phyloP scores from a whole-genome alignment of 106 monocot species.

The Agapanthus africanus region DNA sequence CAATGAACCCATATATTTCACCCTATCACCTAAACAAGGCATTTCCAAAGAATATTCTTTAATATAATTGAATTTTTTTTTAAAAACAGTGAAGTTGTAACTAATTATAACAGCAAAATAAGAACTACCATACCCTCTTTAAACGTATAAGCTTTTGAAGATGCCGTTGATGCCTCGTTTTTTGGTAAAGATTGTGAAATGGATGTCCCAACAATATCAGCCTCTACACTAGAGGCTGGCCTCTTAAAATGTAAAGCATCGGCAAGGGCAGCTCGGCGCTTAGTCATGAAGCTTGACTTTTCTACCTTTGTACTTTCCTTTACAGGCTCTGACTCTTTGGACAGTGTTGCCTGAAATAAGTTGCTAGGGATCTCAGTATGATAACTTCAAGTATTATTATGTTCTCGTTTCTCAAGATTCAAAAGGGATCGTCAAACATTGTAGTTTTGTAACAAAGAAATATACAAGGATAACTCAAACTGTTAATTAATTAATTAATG shows the following conservation, averaged over 20 bases:
- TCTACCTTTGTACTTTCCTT: slow-evolving; percentile 57
- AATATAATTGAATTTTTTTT: not conserved
- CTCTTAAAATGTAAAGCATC: slow-evolving; percentile 42
- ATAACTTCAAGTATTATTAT: not conserved
- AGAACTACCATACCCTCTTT: slow-evolving; percentile 52
- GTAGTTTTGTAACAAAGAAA: no score
- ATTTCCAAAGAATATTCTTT: not conserved
- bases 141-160: slow-evolving; percentile 57
- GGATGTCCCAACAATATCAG: slow-evolving; percentile 49
- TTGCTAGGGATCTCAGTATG: slow-evolving; percentile 1
- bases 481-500: no score
- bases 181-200: slow-evolving; percentile 54
- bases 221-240: slow-evolving; percentile 52
- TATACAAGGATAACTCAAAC: no score
- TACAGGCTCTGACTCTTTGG: slow-evolving; percentile 56
- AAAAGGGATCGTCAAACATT: no score
- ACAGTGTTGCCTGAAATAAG: slow-evolving; percentile 47
- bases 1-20: slow-evolving; percentile 61
- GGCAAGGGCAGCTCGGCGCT: slow-evolving; percentile 32
- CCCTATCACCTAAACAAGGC: slow-evolving; percentile 67
- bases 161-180: slow-evolving; percentile 52
- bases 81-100: not conserved
- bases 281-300: slow-evolving; percentile 29
- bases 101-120: slow-evolving; percentile 1
- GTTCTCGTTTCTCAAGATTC: not conserved